Evolutionary conservation across 2,329 filamentous ascomycete species (phyloP).

Genomic region (Neonectria faginata): DNA sequence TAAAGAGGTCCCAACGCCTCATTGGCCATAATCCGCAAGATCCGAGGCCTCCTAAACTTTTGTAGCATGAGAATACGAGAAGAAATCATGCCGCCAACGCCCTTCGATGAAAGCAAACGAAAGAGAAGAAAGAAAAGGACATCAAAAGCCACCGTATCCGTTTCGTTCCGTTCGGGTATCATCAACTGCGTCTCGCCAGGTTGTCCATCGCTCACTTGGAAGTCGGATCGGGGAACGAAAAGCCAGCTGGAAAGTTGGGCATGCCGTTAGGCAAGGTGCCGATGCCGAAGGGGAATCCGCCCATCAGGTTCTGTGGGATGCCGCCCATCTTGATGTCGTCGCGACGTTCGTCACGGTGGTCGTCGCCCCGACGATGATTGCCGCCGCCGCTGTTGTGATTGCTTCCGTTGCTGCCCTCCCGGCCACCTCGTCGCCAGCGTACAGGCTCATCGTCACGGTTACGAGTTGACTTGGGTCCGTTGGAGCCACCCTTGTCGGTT

Average conservation of each 20-base stretch:
- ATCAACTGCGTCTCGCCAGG: conserved; percentile 23
- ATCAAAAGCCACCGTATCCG: conserved; percentile 15
- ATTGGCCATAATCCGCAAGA: conserved; percentile 1
- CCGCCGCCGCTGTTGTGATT: conserved; percentile 33
- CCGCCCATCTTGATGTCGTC: conserved; percentile 30
- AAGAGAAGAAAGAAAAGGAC: conserved; percentile 2
- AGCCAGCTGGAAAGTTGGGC: conserved; percentile 56
- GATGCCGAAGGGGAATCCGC: conserved; percentile 55
- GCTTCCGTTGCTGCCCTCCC: conserved; percentile 45
- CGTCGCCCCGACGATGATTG: conserved; percentile 35
- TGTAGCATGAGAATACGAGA: conserved; percentile 19
- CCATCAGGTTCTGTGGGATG: conserved; percentile 39
- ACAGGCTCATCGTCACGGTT: conserved; percentile 54
- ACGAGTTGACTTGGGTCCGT: conserved; percentile 73
- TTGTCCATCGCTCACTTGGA: conserved; percentile 27
- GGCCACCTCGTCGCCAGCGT: conserved; percentile 50
- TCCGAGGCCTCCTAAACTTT: conserved; percentile 15
- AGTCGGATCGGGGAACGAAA: conserved; percentile 53
- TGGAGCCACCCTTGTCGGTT: conserved; percentile 73
- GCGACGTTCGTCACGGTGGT: conserved; percentile 33
- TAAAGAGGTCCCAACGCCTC: conserved; percentile 1
- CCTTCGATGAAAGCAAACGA: conserved; percentile 7
- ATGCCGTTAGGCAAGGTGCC: conserved; percentile 56
- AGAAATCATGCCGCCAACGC: conserved; percentile 21
- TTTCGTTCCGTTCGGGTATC: conserved; percentile 26